Percentiles rank a stretch among this genome's conserved stretches.
Conservation (phyloP, 2,329 filamentous ascomycete genomes). For the Paecilomyces formosus region DNA sequence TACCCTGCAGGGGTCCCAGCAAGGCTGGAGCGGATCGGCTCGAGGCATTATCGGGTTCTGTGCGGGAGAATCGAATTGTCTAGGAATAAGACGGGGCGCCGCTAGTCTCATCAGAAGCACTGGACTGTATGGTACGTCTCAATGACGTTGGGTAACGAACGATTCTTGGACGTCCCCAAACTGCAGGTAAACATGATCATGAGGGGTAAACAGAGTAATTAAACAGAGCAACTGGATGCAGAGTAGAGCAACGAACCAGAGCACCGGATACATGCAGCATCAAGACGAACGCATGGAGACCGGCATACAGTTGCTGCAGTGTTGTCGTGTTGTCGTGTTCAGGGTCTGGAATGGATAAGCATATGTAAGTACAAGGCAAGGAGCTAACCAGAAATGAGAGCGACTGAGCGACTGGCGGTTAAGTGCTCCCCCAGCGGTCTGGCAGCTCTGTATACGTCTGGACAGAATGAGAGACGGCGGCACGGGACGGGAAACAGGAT, state of each 20-base stretch:
- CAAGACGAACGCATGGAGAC: not conserved
- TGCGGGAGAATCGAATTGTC: not conserved
- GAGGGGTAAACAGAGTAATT: not conserved
- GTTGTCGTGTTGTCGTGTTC: not conserved
- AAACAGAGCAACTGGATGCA: not conserved
- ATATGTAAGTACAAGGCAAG: not conserved
- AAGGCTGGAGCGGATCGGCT: not conserved
- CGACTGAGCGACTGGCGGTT: not conserved
- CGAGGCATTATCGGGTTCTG: not conserved
- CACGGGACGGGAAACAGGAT: not conserved
- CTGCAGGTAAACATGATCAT: not conserved
- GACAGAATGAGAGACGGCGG: not conserved
- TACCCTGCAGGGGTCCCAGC: not conserved
- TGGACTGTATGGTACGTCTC: not conserved
- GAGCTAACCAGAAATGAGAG: not conserved
- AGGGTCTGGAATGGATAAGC: not conserved
- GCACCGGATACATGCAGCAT: not conserved
- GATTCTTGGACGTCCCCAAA: not conserved
- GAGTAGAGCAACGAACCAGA: not conserved
- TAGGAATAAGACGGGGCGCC: not conserved
- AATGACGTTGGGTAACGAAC: not conserved
- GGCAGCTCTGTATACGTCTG: not conserved
- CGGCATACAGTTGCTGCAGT: not conserved
- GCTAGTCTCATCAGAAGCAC: not conserved
- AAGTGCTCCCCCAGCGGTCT: not conserved